Conservation (phyloP, 2,329 filamentous ascomycete species). For the Penicillium concentricum region DNA sequence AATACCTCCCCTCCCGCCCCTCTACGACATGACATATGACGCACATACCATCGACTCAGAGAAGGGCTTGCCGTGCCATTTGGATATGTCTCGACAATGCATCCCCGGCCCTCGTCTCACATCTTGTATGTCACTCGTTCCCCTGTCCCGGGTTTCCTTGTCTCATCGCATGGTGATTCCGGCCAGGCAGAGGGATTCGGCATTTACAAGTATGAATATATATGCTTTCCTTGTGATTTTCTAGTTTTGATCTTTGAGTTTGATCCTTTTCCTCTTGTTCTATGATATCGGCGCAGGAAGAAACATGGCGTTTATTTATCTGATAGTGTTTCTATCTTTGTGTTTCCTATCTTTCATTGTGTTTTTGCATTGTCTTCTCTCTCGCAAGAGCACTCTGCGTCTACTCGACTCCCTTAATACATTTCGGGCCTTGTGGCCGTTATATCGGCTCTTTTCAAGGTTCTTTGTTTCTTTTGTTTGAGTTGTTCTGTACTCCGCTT, state of each 20-base stretch:
- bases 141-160: background rate
- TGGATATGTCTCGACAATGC: background rate
- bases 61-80: background rate
- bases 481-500: background rate
- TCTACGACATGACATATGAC: conserved; percentile 16
- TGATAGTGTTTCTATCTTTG: conserved; percentile 6
- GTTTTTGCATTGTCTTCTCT: conserved; percentile 1
- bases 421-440: conserved; percentile 11
- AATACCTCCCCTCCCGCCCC: background rate
- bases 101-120: background rate
- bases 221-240: conserved; percentile 10
- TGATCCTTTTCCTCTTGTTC: conserved; percentile 9
- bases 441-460: background rate
- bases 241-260: conserved; percentile 1
- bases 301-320: conserved; percentile 9
- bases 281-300: conserved; percentile 22
- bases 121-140: background rate
- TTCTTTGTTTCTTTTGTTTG: background rate
- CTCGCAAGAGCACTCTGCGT: conserved; percentile 3
- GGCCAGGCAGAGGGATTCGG: background rate
- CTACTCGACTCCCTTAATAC: conserved; percentile 6
- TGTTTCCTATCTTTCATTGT: background rate
- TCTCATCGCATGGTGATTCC: background rate
- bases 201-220: conserved; percentile 17
- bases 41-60: conserved; percentile 19